phyloP scores from a whole-genome alignment of 257 asterid genomes.

The Penstemon newberryi region DNA sequence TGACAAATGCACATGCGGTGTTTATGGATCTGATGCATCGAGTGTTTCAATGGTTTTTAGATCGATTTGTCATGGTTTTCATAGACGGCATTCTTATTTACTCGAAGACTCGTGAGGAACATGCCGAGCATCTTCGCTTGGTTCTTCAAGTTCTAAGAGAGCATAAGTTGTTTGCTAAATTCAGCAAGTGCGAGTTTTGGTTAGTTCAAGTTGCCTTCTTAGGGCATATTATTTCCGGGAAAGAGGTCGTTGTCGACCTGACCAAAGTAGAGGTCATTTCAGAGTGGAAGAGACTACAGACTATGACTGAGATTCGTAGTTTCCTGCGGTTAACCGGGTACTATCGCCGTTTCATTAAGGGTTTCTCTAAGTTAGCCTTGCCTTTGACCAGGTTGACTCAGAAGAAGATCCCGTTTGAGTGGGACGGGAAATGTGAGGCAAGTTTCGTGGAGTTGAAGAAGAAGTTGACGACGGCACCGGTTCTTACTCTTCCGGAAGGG shows the following conservation, averaged over 20 bases:
- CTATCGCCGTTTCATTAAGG: background rate
- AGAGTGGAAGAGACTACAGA: background rate
- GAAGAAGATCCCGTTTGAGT: background rate
- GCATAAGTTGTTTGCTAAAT: too few species aligned
- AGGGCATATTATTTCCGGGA: too few species aligned
- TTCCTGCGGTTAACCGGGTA: background rate
- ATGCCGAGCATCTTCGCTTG: too few species aligned
- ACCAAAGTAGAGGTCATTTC: background rate
- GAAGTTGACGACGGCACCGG: background rate
- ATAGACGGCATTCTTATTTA: too few species aligned
- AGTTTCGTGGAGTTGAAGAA: background rate
- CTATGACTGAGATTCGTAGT: background rate
- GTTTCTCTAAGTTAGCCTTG: background rate
- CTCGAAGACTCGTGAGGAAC: too few species aligned
- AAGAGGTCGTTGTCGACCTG: background rate
- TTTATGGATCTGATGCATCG: too few species aligned
- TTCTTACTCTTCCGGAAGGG: background rate
- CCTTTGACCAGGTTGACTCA: too few species aligned
- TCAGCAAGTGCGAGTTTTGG: too few species aligned
- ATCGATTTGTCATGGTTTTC: too few species aligned
- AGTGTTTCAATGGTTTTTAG: too few species aligned
- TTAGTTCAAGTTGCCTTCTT: too few species aligned
- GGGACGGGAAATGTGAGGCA: background rate
- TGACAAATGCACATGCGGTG: too few species aligned
- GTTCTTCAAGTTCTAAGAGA: background rate